Evolutionary conservation across 2,329 filamentous ascomycete species (phyloP).

Genomic region (Colletotrichum navitas): DNA sequence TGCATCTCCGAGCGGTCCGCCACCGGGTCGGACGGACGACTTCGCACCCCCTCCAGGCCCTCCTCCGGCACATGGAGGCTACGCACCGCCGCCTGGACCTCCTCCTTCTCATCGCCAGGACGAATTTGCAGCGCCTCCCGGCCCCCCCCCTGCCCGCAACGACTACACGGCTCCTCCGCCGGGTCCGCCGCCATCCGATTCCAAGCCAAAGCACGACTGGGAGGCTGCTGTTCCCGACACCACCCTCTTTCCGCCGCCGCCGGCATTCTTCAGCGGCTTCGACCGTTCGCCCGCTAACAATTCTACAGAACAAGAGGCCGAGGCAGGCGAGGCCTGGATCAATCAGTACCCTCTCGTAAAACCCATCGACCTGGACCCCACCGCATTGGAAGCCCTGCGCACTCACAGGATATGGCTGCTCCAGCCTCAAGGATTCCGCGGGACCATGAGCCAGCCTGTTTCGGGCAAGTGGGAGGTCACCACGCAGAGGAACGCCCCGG

Average conservation of each 20-base stretch:
- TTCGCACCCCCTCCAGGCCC: constrained; percentile 52
- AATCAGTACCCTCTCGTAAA: constrained; percentile 67
- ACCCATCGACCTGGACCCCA: constrained; percentile 63
- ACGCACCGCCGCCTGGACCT: constrained; percentile 48
- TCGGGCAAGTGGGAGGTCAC: constrained; percentile 66
- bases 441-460: constrained; percentile 58
- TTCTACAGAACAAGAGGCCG: constrained; percentile 72
- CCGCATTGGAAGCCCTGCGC: constrained; percentile 61
- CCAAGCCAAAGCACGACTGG: constrained; percentile 73
- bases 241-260: constrained; percentile 78
- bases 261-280: constrained; percentile 73
- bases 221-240: constrained; percentile 78
- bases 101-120: constrained; percentile 46
- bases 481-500: constrained; percentile 60
- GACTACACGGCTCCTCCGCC: constrained; percentile 53
- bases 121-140: constrained; percentile 48
- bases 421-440: constrained; percentile 62
- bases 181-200: constrained; percentile 47
- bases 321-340: constrained; percentile 77
- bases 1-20: constrained; percentile 42
- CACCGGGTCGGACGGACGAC: constrained; percentile 41
- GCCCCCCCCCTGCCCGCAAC: constrained; percentile 47
- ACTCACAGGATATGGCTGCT: constrained; percentile 67
- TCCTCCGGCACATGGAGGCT: constrained; percentile 48
- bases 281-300: constrained; percentile 78